Evolutionary conservation across 2,329 filamentous ascomycete species (phyloP).

Genomic region (Fusarium udum): DNA sequence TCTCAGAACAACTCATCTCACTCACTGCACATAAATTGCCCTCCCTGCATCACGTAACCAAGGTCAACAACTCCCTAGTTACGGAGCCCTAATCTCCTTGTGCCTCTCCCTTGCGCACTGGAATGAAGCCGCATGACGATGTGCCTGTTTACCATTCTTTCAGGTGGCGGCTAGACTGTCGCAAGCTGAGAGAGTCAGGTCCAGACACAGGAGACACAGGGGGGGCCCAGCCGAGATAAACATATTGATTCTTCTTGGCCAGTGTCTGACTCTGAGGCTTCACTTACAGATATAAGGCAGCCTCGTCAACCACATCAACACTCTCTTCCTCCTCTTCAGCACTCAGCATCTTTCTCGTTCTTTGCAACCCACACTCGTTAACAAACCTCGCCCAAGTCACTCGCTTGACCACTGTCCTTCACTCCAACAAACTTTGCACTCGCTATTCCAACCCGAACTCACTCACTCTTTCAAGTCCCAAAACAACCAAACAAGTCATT

Average conservation of each 20-base stretch:
- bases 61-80: constrained; percentile 22
- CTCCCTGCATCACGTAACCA: constrained; percentile 9
- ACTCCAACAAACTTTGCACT: constrained; percentile 17
- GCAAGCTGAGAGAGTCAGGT: constrained; percentile 2
- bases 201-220: constrained; percentile 9
- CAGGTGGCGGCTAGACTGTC: constrained; percentile 16
- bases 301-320: constrained; percentile 2
- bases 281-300: constrained; percentile 39
- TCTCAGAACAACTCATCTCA: neutral
- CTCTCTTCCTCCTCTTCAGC: neutral
- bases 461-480: constrained; percentile 4
- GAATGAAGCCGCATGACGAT: constrained; percentile 27
- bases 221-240: neutral
- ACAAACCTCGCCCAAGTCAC: constrained; percentile 39
- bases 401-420: constrained; percentile 32
- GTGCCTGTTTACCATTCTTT: constrained; percentile 29
- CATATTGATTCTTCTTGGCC: neutral
- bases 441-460: constrained; percentile 7
- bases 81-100: constrained; percentile 24
- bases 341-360: constrained; percentile 17
- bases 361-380: constrained; percentile 30
- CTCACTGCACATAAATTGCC: neutral
- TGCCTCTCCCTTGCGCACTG: constrained; percentile 29
- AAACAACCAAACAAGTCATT: constrained; percentile 18
- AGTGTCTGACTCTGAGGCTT: neutral